These are phyloP conservation scores for Yamadazyma oceani DNA, from an alignment of 1,139 yeast genomes.

Conservation along the genomic window DNA sequence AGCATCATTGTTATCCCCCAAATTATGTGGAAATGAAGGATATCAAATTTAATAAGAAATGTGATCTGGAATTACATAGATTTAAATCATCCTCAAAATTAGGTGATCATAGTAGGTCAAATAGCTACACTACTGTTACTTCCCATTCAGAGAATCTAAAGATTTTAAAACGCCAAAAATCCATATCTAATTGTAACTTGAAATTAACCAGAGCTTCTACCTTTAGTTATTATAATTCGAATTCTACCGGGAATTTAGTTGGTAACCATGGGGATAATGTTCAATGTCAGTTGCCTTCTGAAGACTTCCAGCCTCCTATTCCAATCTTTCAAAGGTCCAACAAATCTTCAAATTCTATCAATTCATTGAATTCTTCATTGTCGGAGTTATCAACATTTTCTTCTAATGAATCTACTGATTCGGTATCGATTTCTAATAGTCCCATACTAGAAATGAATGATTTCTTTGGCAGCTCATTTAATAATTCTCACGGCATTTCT, in stretches of 20 bases:
- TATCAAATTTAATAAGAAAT: constrained; percentile 57
- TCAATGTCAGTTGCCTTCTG: constrained; percentile 5
- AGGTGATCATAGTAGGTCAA: constrained; percentile 32
- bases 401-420: constrained; percentile 18
- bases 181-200: constrained; percentile 13
- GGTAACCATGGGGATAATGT: neutral
- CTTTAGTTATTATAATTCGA: constrained; percentile 18
- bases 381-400: constrained; percentile 20
- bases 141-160: constrained; percentile 32
- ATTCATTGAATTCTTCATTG: constrained; percentile 21
- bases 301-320: constrained; percentile 34
- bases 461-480: constrained; percentile 10
- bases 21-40: constrained; percentile 89
- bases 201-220: constrained; percentile 21
- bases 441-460: constrained; percentile 19
- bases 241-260: constrained; percentile 3
- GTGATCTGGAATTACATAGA: constrained; percentile 72
- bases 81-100: constrained; percentile 52
- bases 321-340: constrained; percentile 26
- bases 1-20: constrained; percentile 65
- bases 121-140: constrained; percentile 34
- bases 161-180: constrained; percentile 38
- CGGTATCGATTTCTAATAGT: constrained; percentile 18
- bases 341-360: constrained; percentile 21
- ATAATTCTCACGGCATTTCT: constrained; percentile 4